Conservation (phyloP, 257 asterid species). For the Leonotis leonurus region DNA sequence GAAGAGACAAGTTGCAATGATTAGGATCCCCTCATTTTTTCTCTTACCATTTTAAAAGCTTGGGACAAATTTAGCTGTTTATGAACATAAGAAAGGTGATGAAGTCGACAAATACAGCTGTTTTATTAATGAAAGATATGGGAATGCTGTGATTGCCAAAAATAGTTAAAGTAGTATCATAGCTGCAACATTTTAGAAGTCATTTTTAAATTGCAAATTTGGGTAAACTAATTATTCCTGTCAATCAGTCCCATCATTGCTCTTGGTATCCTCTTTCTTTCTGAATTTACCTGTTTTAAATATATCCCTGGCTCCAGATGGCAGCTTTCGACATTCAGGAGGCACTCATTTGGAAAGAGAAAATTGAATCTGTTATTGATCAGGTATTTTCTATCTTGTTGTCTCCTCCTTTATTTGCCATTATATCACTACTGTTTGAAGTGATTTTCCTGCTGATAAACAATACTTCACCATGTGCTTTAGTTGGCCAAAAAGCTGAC, state of each 20-base stretch:
- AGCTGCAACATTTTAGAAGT: background rate
- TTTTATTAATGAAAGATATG: no score
- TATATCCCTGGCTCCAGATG: conserved; percentile 58
- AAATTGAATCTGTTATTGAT: conserved; percentile 88
- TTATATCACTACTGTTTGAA: conserved; percentile 6
- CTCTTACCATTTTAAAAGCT: conserved; percentile 3
- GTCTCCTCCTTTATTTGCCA: background rate
- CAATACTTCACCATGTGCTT: conserved; percentile 12
- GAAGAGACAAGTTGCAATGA: background rate
- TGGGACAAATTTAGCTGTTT: background rate
- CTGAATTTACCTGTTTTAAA: conserved; percentile 9
- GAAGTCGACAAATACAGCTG: no score
- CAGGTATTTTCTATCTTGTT: conserved; percentile 48
- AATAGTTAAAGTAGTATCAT: background rate
- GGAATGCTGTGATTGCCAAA: background rate
- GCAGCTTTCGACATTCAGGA: conserved; percentile 99
- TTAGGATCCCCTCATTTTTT: background rate
- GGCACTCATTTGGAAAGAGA: conserved; percentile 96
- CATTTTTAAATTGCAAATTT: background rate
- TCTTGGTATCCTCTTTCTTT: conserved; percentile 4
- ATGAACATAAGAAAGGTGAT: background rate
- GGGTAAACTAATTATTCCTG: background rate
- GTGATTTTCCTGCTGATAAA: background rate
- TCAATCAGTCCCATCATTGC: background rate
- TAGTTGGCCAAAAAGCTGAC: conserved; percentile 22